Conservation (phyloP, 805 yeast species). For the Metschnikowia reukaufii region DNA sequence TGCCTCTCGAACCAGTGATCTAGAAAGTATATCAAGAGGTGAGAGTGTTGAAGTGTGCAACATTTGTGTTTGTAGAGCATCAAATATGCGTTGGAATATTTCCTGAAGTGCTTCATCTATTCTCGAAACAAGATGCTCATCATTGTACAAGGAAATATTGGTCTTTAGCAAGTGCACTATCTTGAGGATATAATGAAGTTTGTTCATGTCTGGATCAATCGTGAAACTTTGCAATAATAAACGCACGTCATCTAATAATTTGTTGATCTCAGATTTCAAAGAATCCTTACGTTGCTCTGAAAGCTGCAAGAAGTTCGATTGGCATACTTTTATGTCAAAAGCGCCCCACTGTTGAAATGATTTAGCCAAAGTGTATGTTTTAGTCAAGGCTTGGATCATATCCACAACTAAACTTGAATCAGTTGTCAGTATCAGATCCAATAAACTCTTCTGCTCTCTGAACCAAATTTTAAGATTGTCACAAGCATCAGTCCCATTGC, state of each 20-base stretch:
- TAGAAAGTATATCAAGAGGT: neutral
- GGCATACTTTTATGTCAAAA: slow-evolving; percentile 3
- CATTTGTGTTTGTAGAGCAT: neutral
- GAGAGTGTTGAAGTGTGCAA: neutral
- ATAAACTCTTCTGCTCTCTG: slow-evolving; percentile 4
- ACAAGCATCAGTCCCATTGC: neutral
- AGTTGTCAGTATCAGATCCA: slow-evolving; percentile 1
- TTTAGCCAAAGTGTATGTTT: neutral
- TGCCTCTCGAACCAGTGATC: neutral
- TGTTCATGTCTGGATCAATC: neutral
- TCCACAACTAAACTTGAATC: neutral
- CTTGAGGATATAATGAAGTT: slow-evolving; percentile 6
- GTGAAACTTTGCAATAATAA: neutral
- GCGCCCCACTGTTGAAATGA: slow-evolving; percentile 16
- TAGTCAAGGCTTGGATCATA: slow-evolving; percentile 1
- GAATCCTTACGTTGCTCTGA: neutral
- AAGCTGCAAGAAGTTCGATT: slow-evolving; percentile 1
- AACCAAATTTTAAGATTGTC: slow-evolving; percentile 16
- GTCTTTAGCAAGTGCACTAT: slow-evolving; percentile 4
- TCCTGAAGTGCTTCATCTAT: neutral
- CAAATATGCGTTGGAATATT: neutral
- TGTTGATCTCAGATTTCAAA: neutral
- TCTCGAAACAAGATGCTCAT: neutral
- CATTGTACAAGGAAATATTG: neutral
- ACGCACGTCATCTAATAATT: neutral